Conservation (phyloP, 805 yeast species). For the Pichia membranifaciens region DNA sequence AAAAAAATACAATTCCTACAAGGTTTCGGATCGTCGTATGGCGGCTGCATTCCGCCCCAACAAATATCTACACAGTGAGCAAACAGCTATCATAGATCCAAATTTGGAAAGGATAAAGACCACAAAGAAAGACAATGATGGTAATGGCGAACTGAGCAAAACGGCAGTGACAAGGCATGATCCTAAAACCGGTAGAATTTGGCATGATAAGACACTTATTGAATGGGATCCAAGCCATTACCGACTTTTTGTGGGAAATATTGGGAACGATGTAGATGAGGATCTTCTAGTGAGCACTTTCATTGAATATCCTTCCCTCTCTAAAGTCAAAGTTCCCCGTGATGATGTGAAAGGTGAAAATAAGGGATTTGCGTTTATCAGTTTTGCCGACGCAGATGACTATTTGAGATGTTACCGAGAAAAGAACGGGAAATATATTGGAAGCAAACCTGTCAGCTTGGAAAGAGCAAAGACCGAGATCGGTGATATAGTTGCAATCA, state of each 20-base stretch:
- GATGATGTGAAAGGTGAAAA: constrained; percentile 40
- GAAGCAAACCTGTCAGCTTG: constrained; percentile 64
- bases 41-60: constrained; percentile 50
- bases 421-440: constrained; percentile 72
- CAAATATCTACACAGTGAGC: constrained; percentile 31
- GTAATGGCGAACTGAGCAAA: constrained; percentile 1
- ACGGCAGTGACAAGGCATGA: constrained; percentile 38
- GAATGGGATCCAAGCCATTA: constrained; percentile 72
- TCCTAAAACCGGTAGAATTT: constrained; percentile 37
- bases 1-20: constrained; percentile 19
- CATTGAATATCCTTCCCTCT: constrained; percentile 43
- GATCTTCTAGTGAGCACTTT: constrained; percentile 52
- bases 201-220: constrained; percentile 42
- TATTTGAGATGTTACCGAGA: constrained; percentile 66
- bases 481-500: constrained; percentile 9
- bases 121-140: neutral
- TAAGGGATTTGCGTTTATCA: constrained; percentile 72
- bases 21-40: constrained; percentile 48
- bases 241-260: constrained; percentile 68
- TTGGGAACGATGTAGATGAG: constrained; percentile 63
- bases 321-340: constrained; percentile 54
- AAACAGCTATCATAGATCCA: neutral
- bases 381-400: constrained; percentile 59
- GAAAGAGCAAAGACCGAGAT: constrained; percentile 53
- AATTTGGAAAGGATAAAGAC: constrained; percentile 4